Evolutionary conservation across 2,329 filamentous ascomycete species (phyloP).

Genomic region (Stemphylium beticola): DNA sequence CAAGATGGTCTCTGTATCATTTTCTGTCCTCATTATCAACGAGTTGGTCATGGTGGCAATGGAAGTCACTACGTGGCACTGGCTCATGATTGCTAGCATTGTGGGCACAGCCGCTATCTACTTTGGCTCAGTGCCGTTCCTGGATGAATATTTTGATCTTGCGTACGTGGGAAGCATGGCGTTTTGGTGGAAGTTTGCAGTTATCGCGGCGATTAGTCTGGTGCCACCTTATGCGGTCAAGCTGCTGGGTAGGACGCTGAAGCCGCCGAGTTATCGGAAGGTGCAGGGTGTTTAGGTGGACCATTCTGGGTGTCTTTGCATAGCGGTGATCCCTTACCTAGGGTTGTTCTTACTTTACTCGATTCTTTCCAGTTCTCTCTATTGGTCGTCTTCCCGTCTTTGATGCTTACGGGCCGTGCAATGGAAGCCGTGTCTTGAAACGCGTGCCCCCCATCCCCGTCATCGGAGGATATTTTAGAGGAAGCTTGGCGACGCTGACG

Average conservation of each 20-base stretch:
- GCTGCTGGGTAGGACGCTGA: conserved; percentile 81
- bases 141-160: conserved; percentile 90
- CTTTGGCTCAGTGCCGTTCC: conserved; percentile 80
- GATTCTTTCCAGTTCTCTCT: neutral
- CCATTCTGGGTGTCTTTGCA: neutral
- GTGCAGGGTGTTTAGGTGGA: conserved; percentile 74
- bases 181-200: conserved; percentile 86
- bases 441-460: too few species aligned
- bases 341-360: too few species aligned
- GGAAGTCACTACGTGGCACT: conserved; percentile 96
- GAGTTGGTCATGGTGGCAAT: conserved; percentile 97
- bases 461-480: too few species aligned
- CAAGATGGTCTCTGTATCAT: conserved; percentile 85
- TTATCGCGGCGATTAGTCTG: conserved; percentile 79
- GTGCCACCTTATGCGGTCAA: conserved; percentile 89
- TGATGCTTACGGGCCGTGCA: neutral
- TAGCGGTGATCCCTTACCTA: neutral
- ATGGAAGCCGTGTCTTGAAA: neutral
- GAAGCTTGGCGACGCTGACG: too few species aligned
- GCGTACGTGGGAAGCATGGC: conserved; percentile 76
- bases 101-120: conserved; percentile 84
- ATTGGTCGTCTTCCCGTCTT: neutral
- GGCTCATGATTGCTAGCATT: conserved; percentile 84
- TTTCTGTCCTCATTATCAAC: conserved; percentile 90
- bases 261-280: conserved; percentile 93